Percentiles rank a stretch among this genome's conserved stretches.
These are phyloP conservation scores for Clathrospora elynae DNA, from an alignment of 2,329 filamentous ascomycete species.

Conservation along the genomic window DNA sequence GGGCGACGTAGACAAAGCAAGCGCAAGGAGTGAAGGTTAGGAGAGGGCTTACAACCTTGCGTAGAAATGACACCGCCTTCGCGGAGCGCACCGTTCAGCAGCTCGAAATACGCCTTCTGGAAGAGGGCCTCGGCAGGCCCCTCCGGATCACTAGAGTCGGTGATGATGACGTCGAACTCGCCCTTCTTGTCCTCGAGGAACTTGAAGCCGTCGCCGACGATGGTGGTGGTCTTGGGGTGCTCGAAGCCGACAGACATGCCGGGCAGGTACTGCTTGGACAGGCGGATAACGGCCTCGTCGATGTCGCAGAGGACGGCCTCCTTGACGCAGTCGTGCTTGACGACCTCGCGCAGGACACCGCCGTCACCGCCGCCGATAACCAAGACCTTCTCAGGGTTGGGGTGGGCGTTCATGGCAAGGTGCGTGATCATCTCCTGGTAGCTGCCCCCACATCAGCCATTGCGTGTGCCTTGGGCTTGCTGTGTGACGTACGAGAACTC, in stretches of 20 bases:
- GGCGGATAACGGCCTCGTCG: slow-evolving; percentile 96
- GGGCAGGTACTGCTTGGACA: slow-evolving; percentile 97
- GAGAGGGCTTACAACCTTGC: slow-evolving; percentile 97
- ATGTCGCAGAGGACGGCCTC: slow-evolving; percentile 98
- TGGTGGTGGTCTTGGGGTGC: slow-evolving; percentile 89
- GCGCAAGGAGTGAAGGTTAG: slow-evolving; percentile 37
- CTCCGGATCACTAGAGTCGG: slow-evolving; percentile 96
- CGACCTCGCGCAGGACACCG: slow-evolving; percentile 94
- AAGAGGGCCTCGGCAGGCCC: slow-evolving; percentile 95
- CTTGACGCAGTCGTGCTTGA: slow-evolving; percentile 98
- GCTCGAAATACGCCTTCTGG: slow-evolving; percentile 98
- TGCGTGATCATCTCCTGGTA: slow-evolving; percentile 99
- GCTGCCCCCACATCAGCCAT: slow-evolving; percentile 43
- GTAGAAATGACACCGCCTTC: slow-evolving; percentile 98
- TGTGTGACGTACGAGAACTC: slow-evolving; percentile 76
- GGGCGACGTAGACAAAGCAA: slow-evolving; percentile 18
- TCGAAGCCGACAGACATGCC: slow-evolving; percentile 91
- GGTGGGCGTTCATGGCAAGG: slow-evolving; percentile 97
- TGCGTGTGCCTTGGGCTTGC: not conserved
- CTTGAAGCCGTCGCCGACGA: slow-evolving; percentile 98
- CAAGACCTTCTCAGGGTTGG: slow-evolving; percentile 95
- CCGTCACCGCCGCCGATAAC: slow-evolving; percentile 98
- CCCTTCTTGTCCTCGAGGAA: slow-evolving; percentile 97
- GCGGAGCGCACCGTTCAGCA: slow-evolving; percentile 84
- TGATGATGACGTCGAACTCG: slow-evolving; percentile 99